Evolutionary conservation across 768 basidiomycete genomes (phyloP), one percentile per base, ranked within the genome.

Genomic region (Trametes coccinea): DNA sequence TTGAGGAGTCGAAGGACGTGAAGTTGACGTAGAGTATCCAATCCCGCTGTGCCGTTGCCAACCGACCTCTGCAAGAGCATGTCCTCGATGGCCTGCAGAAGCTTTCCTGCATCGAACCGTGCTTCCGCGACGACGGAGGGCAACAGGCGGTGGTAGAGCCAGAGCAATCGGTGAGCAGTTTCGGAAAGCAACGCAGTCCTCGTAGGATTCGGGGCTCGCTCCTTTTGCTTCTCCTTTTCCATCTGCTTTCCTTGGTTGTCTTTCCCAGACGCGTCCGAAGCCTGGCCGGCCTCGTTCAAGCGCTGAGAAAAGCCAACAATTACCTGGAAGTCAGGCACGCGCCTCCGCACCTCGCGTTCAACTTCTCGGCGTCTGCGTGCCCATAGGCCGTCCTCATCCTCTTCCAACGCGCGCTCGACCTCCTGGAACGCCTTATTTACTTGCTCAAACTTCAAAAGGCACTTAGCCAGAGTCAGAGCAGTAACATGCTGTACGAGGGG

Each of bases 301-400:
- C 64, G 75, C 64, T 72, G 86, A 65, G 89, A 87, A 69, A 95
- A 90, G 0, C 86, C 91, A 9, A 97, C 82, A 56, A 97, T 76
- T 53, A 95, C 92, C 66, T 89, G 85, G 60, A 95, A 88, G 52
- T 95, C 95, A 0, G 96, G 95, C 1, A 95, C 82, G 5, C 93
- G 80, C 59, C 80, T 81, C 31, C 91, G 80, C 34, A 85, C 80
- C 73, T 95, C 92, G 66, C 81, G 78, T 70, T 91, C 88, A n/a
- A 94, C 69, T 63, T 95, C 92, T 37, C 75, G 73, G 47, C 80
- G 74, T 39, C 89, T 74, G 60, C 76, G 81, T n/a, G 76, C 75
- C 93, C 94, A 97, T 66, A 88, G 83, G 0, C 93, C 88, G 22
- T 84, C 69, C 6, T 68, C 62, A 33, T 68, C 69, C 40, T 73